phyloP scores from a whole-genome alignment of 225 moss, liverwort and hornwort genomes.

The Lunularia cruciata region DNA sequence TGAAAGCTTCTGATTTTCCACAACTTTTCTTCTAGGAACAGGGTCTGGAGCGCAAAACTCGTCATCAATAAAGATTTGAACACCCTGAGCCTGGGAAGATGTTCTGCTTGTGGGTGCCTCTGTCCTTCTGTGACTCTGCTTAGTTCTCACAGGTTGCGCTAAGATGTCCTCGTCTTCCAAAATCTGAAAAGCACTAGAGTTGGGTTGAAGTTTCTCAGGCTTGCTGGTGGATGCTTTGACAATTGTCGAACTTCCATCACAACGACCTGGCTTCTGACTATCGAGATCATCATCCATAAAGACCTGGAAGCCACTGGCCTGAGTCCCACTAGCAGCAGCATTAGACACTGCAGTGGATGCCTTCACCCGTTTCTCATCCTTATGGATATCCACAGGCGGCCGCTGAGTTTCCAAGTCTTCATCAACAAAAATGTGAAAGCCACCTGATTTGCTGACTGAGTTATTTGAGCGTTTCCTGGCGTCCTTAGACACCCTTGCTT shows the following conservation, averaged over 20 bases:
- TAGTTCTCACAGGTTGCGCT: conserved; percentile 24
- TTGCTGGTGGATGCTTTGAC: background rate
- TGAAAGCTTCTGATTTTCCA: background rate
- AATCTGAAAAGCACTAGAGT: conserved; percentile 38
- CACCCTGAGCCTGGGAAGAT: conserved; percentile 24
- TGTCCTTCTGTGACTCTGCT: conserved; percentile 20
- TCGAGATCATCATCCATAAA: conserved; percentile 42
- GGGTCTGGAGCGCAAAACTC: conserved; percentile 20
- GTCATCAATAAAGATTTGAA: conserved; percentile 58
- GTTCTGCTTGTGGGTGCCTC: conserved; percentile 27
- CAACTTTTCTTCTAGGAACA: background rate
- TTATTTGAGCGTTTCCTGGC: conserved; percentile 23
- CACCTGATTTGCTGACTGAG: conserved; percentile 12
- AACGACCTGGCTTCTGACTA: background rate
- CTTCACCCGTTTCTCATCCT: conserved; percentile 19
- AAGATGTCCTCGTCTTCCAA: conserved; percentile 29
- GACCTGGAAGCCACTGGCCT: conserved; percentile 38
- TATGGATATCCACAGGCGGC: background rate
- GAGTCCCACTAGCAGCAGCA: background rate
- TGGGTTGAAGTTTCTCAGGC: background rate
- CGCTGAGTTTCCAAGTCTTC: conserved; percentile 24
- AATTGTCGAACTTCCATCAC: background rate
- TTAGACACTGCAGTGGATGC: conserved; percentile 6
- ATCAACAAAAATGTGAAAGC: conserved; percentile 46
- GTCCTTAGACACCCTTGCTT: conserved; percentile 31